These are phyloP conservation scores for Puccinia novopanici DNA, from an alignment of 1,284 basidiomycete species.

Conservation along the genomic window DNA sequence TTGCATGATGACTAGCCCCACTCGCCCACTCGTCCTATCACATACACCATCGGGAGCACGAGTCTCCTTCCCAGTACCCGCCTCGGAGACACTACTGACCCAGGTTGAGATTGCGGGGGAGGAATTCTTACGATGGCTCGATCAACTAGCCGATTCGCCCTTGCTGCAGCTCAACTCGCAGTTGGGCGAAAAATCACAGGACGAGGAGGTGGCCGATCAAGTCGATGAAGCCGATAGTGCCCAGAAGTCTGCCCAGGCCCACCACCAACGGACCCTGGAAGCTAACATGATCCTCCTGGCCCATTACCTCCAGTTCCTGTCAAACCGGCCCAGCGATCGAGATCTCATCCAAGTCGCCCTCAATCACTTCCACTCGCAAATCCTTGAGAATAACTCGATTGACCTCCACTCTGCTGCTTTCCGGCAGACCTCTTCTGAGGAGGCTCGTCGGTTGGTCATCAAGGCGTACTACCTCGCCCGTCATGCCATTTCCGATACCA, in stretches of 20 bases:
- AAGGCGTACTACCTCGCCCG: constrained; percentile 78
- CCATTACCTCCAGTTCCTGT: constrained; percentile 71
- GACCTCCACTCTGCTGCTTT: constrained; percentile 81
- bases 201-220: neutral
- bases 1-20: neutral
- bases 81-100: neutral
- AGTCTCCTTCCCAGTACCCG: neutral
- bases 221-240: neutral
- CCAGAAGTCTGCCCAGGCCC: neutral
- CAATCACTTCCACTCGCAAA: constrained; percentile 49
- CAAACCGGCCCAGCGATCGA: neutral
- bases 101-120: neutral
- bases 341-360: constrained; percentile 53
- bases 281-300: constrained; percentile 75
- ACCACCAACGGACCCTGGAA: constrained; percentile 58
- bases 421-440: constrained; percentile 64
- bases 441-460: constrained; percentile 71
- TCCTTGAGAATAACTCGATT: constrained; percentile 59
- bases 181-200: neutral
- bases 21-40: neutral
- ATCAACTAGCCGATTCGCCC: constrained; percentile 3
- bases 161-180: neutral
- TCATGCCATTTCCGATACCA: constrained; percentile 68
- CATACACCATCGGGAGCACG: neutral
- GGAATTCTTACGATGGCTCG: constrained; percentile 6